Evolutionary conservation across 2,329 filamentous ascomycete genomes (phyloP), one percentile per base, ranked within the genome.

Genomic region (Xylaria sp.): DNA sequence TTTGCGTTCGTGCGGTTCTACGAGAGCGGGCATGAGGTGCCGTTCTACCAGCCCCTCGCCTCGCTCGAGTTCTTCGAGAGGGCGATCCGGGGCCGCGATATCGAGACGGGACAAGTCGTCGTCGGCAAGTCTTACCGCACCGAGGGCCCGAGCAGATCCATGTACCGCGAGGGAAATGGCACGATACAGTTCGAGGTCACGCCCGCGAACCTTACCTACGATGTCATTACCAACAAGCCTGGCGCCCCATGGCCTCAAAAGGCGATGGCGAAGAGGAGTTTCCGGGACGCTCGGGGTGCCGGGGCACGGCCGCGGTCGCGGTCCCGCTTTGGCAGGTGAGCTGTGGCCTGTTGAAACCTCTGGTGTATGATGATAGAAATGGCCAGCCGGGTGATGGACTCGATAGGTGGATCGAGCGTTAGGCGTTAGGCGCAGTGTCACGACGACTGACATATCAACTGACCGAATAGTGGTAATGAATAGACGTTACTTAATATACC

Each of bases 21-120:
- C 72, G 76, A 81, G 65, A 75, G 75, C 25, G 81, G 80, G 9
- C 80, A 82, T 71, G 78, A 81, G 72, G 80, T 82, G 34, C 85
- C 85, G 0, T 87, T 86, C 74, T 87, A 87, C 74, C 85, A 87
- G 73, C 86, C 82, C 3, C 77, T 83, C 36, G 82, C 80, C 13
- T 76, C 84, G 8, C 76, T 86, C 13, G 81, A 82, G 68, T 79
- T 86, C 67, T 85, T 87, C 69, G 78, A 83, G 75, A 81, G 85
- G 13, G 82, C 81, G 12, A 76, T 87, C 64, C 71, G 74, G 12
- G 80, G 83, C n/a, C 74, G 78, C 23, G 85, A 88, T 63, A 79
- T 89, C 63, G 83, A 83, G 25, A 85, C 84, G 1, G 86, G 86
- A 10, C 72, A 74, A 50, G 60, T 10, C 10, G 15, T 57, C 3